Base-by-base conservation (phyloP, 139 green algal species). In the Monoraphidium neglectum region DNA sequence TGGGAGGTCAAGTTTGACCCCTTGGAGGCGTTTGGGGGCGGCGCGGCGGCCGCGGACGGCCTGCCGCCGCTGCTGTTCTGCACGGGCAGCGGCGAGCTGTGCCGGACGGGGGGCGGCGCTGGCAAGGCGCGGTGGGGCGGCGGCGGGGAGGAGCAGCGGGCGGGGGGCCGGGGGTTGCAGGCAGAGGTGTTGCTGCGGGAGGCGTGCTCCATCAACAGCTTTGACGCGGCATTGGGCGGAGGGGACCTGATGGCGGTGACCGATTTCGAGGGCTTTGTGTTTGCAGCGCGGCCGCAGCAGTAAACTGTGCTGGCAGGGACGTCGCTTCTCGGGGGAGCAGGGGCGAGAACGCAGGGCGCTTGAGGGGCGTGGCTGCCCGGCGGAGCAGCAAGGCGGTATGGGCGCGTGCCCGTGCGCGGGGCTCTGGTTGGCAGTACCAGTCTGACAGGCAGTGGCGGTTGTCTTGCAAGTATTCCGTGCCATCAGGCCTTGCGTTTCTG, bases 11-110 rank as follows among this genome's bases (percentile, higher is more conserved):
- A 60, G 40, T 77, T 72, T 54, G 77, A 72, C 57, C 61, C 49
- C 6, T 63, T 37, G 10, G 28, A 77, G 61, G 56, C 69, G 26
- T 49, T 73, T 10, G 28, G 54, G 38, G 43, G 28, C 43, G 54
- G 67, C 62, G 64, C 46, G 30, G 53, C 47, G 23, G 57, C 73
- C 26, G 30, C 65, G 3, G 35, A 33, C 59, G 37, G 61, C 49
- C 16, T 78, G 24, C 81, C 82, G 0, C 49, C 76, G 3, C 68
- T 90, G 47, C 77, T 87, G 4, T 87, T 72, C 74, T 90, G 85
- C 73, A 84, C 82, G 0, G 64, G 78, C 23, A 82, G 81, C 65
- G 85, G 85, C 33, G 40, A 54, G 6, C 57, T 90, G 68, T 72
- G 70, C 36, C 56, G 59, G 28, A 53, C 64, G 23, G 28, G 26